Evolutionary conservation across 192 early-diverging fungal species (phyloP).

Genomic region (Gryganskiella cystojenkinii): DNA sequence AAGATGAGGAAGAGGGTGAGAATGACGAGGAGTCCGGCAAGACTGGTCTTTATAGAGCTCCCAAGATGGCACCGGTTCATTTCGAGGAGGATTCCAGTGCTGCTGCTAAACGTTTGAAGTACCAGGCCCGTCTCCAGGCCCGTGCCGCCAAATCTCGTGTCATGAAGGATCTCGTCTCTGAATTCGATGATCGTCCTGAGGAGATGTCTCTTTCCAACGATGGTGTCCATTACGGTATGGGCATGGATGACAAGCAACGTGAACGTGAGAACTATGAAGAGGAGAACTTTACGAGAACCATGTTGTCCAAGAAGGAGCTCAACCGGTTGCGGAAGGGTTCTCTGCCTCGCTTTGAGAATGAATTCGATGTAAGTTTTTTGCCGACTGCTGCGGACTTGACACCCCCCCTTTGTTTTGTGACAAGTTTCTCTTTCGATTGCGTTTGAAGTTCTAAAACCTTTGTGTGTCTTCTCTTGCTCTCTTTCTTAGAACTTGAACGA

Average conservation of each 20-base stretch:
- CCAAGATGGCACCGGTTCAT: slow-evolving; percentile 84
- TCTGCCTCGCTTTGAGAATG: slow-evolving; percentile 77
- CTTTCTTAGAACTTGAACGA: slow-evolving; percentile 62
- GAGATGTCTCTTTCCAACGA: slow-evolving; percentile 73
- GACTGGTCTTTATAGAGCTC: slow-evolving; percentile 85
- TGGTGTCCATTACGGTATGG: slow-evolving; percentile 74
- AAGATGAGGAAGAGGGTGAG: slow-evolving; percentile 7
- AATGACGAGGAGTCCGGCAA: slow-evolving; percentile 53
- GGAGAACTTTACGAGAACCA: slow-evolving; percentile 86
- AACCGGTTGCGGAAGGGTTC: slow-evolving; percentile 66
- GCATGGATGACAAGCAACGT: slow-evolving; percentile 61
- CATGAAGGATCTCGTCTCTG: slow-evolving; percentile 82
- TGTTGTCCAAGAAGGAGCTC: slow-evolving; percentile 80
- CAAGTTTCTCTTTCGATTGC: too few species aligned
- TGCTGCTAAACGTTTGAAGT: slow-evolving; percentile 67
- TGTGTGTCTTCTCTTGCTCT: slow-evolving; percentile 5
- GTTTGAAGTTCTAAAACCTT: not conserved
- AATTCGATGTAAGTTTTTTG: slow-evolving; percentile 76
- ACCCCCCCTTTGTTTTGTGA: too few species aligned
- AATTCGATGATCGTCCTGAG: slow-evolving; percentile 91
- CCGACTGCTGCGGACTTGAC: too few species aligned
- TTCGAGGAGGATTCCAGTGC: slow-evolving; percentile 79
- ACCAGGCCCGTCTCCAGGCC: slow-evolving; percentile 70
- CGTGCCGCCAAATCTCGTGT: slow-evolving; percentile 84
- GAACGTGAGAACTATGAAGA: slow-evolving; percentile 87